A percentile compares a stretch with the other conserved stretches of the same genome.
These are phyloP conservation scores for Chalciporus sp. DNA, from an alignment of 1,284 basidiomycete genomes.

Conservation along the genomic window DNA sequence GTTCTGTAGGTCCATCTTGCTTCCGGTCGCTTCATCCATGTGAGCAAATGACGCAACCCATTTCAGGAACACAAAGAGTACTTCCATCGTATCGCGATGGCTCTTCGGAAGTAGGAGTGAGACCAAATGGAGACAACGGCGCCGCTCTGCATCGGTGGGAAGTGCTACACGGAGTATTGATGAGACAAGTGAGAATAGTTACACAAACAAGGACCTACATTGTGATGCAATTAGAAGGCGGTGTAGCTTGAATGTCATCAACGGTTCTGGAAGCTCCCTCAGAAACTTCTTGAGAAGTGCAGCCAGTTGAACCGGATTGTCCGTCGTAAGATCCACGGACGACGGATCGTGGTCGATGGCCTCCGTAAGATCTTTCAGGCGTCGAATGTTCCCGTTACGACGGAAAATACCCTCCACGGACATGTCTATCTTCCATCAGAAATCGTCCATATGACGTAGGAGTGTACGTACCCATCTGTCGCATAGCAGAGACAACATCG, in stretches of 20 bases:
- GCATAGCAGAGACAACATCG: conserved; percentile 97
- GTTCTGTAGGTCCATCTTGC: conserved; percentile 97
- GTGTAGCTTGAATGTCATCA: conserved; percentile 95
- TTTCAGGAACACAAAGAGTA: conserved; percentile 96
- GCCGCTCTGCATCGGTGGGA: conserved; percentile 77
- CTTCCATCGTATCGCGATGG: conserved; percentile 97
- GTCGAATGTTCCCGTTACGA: conserved; percentile 96
- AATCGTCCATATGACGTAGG: conserved; percentile 4
- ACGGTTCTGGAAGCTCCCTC: conserved; percentile 93
- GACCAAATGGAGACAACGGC: conserved; percentile 84
- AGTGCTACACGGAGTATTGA: conserved; percentile 53
- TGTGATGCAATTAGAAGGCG: conserved; percentile 88
- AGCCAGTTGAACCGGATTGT: conserved; percentile 97
- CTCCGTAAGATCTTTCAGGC: conserved; percentile 89
- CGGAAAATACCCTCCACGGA: conserved; percentile 99
- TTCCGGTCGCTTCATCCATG: conserved; percentile 96
- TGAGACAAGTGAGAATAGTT: conserved; percentile 7
- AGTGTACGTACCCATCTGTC: conserved; percentile 88
- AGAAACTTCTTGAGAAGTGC: conserved; percentile 97
- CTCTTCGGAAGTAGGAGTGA: conserved; percentile 88
- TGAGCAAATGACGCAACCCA: conserved; percentile 99
- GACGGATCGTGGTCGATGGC: conserved; percentile 91
- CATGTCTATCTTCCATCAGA: conserved; percentile 70
- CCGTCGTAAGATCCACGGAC: conserved; percentile 88
- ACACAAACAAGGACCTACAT: conserved; percentile 52